Conservation (phyloP, 371 early-diverging fungal genomes). For the Haplosporangium sp. region DNA sequence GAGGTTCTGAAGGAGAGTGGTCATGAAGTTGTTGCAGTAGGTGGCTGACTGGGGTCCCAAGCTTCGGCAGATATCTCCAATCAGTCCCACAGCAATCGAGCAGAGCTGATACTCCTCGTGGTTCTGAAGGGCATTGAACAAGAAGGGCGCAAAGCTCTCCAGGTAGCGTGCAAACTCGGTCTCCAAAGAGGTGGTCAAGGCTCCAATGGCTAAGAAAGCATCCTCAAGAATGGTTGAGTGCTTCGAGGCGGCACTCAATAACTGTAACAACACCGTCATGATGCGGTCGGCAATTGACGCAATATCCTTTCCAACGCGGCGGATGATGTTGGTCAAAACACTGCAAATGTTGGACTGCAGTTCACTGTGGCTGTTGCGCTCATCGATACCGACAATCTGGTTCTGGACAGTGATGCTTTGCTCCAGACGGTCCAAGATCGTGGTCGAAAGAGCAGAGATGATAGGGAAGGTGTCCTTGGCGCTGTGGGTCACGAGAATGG, state of each 20-base stretch:
- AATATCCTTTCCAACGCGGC: slow-evolving; percentile 77
- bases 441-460: slow-evolving; percentile 77
- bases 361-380: slow-evolving; percentile 82
- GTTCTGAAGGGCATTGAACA: slow-evolving; percentile 86
- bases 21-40: slow-evolving; percentile 89
- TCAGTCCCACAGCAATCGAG: slow-evolving; percentile 91
- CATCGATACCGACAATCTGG: slow-evolving; percentile 84
- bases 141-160: slow-evolving; percentile 85
- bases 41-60: slow-evolving; percentile 75
- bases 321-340: slow-evolving; percentile 84
- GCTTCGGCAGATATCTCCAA: slow-evolving; percentile 96
- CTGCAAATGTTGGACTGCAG: slow-evolving; percentile 91
- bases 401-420: slow-evolving; percentile 67
- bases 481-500: slow-evolving; percentile 75
- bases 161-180: slow-evolving; percentile 87
- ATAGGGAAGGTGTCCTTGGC: slow-evolving; percentile 81
- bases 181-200: slow-evolving; percentile 85
- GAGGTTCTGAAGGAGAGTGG: slow-evolving; percentile 80
- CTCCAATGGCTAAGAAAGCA: slow-evolving; percentile 89
- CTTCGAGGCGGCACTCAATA: slow-evolving; percentile 75
- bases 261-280: slow-evolving; percentile 84
- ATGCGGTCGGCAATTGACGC: slow-evolving; percentile 83
- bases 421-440: slow-evolving; percentile 84
- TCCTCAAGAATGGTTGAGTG: slow-evolving; percentile 93
- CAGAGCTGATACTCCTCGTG: slow-evolving; percentile 91